Evolutionary conservation across 179 eudicot genomes (phyloP).

Genomic region (Amaranthus tricolor): DNA sequence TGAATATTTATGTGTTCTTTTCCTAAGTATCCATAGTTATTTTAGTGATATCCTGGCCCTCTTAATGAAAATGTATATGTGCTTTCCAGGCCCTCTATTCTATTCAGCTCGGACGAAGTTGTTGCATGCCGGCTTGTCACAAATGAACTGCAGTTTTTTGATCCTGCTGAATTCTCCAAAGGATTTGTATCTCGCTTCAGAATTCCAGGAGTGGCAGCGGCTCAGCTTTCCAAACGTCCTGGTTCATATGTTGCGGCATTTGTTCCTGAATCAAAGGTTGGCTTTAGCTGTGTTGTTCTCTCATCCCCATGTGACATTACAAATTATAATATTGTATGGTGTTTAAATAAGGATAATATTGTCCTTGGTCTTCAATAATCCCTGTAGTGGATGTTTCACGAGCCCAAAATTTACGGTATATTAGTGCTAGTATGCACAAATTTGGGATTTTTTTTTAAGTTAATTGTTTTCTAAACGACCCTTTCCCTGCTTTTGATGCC

Average conservation of each 20-base stretch:
- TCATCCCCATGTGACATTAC: not conserved
- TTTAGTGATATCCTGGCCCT: not conserved
- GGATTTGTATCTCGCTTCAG: slow-evolving; percentile 64
- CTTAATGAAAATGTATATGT: slow-evolving; percentile 4
- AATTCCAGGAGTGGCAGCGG: slow-evolving; percentile 79
- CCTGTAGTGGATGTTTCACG: too few relatives aligned
- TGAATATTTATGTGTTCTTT: not conserved
- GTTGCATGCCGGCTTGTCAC: slow-evolving; percentile 82
- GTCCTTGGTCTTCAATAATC: not conserved
- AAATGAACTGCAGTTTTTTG: slow-evolving; percentile 84
- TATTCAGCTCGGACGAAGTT: slow-evolving; percentile 76
- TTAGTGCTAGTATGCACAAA: not conserved
- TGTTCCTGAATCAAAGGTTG: slow-evolving; percentile 94
- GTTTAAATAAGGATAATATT: slow-evolving; percentile 1
- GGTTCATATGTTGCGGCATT: slow-evolving; percentile 85
- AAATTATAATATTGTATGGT: not conserved
- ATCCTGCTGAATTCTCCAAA: slow-evolving; percentile 66
- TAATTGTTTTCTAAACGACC: not conserved
- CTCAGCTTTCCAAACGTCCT: slow-evolving; percentile 72
- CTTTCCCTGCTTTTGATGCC: slow-evolving; percentile 15
- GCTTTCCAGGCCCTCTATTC: slow-evolving; percentile 64
- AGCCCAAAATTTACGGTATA: too few relatives aligned
- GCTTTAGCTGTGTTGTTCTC: slow-evolving; percentile 4
- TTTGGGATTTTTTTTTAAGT: not conserved
- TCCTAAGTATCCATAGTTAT: not conserved